Conservation (phyloP, 139 green algal species). For the Trebouxia sp. region DNA sequence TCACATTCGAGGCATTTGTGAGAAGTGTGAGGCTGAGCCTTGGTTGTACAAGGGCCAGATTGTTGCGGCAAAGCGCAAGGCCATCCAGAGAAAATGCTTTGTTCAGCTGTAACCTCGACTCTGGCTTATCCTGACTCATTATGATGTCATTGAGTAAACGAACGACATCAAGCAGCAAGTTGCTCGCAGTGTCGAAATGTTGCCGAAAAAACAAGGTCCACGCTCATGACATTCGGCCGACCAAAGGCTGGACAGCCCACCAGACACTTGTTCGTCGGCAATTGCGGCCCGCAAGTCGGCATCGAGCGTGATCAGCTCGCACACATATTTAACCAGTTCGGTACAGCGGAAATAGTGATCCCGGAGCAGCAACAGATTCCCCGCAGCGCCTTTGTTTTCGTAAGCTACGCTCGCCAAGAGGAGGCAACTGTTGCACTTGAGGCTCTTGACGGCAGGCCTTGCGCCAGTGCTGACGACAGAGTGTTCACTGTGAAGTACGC, state of each 20-base stretch:
- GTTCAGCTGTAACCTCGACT: too few relatives aligned
- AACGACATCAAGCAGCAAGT: too few relatives aligned
- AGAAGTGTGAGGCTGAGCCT: too few relatives aligned
- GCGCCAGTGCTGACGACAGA: constrained; percentile 26
- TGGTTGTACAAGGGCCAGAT: too few relatives aligned
- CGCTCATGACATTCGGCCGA: constrained; percentile 27
- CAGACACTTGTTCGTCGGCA: constrained; percentile 61
- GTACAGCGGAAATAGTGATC: constrained; percentile 27
- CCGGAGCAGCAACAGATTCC: constrained; percentile 8
- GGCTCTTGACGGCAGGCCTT: constrained; percentile 29
- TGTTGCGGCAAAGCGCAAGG: too few relatives aligned
- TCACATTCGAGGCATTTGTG: too few relatives aligned
- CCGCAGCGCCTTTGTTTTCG: constrained; percentile 33
- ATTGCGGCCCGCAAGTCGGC: constrained; percentile 48
- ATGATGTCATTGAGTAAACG: too few relatives aligned
- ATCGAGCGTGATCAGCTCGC: constrained; percentile 19
- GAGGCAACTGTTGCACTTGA: constrained; percentile 38
- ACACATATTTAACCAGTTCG: constrained; percentile 31
- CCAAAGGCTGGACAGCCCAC: constrained; percentile 36
- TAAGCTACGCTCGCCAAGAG: constrained; percentile 31
- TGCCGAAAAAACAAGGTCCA: too few relatives aligned
- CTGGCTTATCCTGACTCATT: too few relatives aligned
- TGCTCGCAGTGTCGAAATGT: too few relatives aligned
- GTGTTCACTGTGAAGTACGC: constrained; percentile 50
- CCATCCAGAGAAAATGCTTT: too few relatives aligned